Evolutionary conservation across 176 grass and related monocot species (phyloP), one percentile per base, ranked within the genome.

Genomic region (Zea luxurians): DNA sequence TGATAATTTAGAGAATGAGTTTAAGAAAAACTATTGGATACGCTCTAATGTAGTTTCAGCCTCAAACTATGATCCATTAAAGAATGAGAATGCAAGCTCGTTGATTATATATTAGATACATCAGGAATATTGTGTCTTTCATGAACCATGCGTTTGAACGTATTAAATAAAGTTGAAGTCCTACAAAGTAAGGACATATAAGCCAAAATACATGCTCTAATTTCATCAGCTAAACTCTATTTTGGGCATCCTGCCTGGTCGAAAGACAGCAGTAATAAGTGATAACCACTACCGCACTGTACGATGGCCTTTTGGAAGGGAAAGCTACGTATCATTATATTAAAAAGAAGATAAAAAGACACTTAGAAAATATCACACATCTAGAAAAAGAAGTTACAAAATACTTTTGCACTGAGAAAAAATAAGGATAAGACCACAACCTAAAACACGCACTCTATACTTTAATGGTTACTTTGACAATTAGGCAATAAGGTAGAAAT

Each of bases 191-290:
- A 53, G 12, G 27, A 38, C 16, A 48, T 38, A 64, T 6, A 3
- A 55, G 82, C 58, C 48, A 45, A 59, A 82, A 64, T 2, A 6
- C 49, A 64, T 27, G 68, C 43, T 62, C 17, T 3, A 76, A n/a
- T 82, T 64, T 77, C 47, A 71, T 9, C 48, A 13, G 18, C 54
- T 58, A 58, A 58, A 58, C 54, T 58, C 54, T 20, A 9, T 20
- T 58, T 58, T 9, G n/a, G 54, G 7, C 54, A 20, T 18, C 2
- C 54, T 58, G 17, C 54, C 2, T 0, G 7, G n/a, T 58, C 7
- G 3, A 7, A 58, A 20, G 7, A n/a, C 2, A 2, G 54, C 17
- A 9, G 4, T 58, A 2, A 58, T 58, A n/a, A 57, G 9, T 58
- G 17, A 58, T 58, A n/a, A 57, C 53, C 0, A 27, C 27, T 27